Evolutionary conservation across 2,329 filamentous ascomycete genomes (phyloP).

Genomic region (Sarocladium oryzae): DNA sequence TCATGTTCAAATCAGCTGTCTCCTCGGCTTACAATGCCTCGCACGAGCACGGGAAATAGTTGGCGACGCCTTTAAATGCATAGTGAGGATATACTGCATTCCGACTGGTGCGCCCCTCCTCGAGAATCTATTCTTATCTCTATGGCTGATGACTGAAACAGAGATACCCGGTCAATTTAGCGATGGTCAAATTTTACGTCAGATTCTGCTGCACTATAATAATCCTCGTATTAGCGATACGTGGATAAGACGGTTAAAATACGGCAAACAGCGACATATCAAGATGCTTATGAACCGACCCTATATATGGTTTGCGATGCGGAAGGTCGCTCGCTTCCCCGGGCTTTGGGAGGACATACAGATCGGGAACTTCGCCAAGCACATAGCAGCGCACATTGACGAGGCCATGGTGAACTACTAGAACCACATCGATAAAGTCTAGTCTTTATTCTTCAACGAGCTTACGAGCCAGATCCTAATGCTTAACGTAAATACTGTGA

Average conservation of each 20-base stretch:
- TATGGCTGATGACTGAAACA: neutral
- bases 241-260: neutral
- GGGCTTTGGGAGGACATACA: neutral
- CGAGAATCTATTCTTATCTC: no score
- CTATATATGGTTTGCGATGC: neutral
- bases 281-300: conserved; percentile 1
- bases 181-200: neutral
- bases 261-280: neutral
- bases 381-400: neutral
- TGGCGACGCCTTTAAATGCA: neutral
- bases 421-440: neutral
- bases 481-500: neutral
- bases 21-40: neutral
- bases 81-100: conserved; percentile 2
- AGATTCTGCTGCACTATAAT: neutral
- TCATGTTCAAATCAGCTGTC: neutral
- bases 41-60: neutral
- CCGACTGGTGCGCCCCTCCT: neutral
- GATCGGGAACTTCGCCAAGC: conserved; percentile 1
- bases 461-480: neutral
- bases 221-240: neutral
- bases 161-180: neutral
- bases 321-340: neutral
- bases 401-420: neutral
- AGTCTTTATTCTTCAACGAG: neutral